These are phyloP conservation scores for Gentiana macrophylla DNA, from an alignment of 257 asterid species.

Conservation along the genomic window DNA sequence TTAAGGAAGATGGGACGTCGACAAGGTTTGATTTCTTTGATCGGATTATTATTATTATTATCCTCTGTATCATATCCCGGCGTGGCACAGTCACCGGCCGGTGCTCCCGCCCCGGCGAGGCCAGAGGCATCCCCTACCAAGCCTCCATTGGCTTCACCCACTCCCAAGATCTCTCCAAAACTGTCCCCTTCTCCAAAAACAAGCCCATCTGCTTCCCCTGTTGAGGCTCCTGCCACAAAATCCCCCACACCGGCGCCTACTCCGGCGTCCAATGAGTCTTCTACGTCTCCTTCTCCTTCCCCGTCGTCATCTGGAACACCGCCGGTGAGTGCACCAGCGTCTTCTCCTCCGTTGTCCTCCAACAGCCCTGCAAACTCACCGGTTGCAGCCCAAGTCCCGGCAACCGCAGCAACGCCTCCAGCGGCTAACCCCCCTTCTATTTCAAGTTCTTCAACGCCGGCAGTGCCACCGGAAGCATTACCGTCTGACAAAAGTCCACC, in stretches of 20 bases:
- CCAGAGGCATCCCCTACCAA: slow-evolving; percentile 33
- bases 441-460: slow-evolving; percentile 37
- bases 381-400: slow-evolving; percentile 23
- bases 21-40: slow-evolving; percentile 16
- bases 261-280: slow-evolving; percentile 21
- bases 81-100: slow-evolving; percentile 29
- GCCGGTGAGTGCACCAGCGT: slow-evolving; percentile 22
- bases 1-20: slow-evolving; percentile 19
- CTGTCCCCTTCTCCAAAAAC: slow-evolving; percentile 30
- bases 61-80: slow-evolving; percentile 22
- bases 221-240: slow-evolving; percentile 24
- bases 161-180: slow-evolving; percentile 24
- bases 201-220: slow-evolving; percentile 41
- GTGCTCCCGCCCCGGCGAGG: slow-evolving; percentile 45
- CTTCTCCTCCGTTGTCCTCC: slow-evolving; percentile 11
- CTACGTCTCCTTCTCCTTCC: slow-evolving; percentile 44
- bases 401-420: slow-evolving; percentile 15
- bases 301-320: slow-evolving; percentile 20
- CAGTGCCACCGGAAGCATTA: slow-evolving; percentile 27
- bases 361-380: slow-evolving; percentile 26
- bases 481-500: slow-evolving; percentile 33
- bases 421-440: slow-evolving; percentile 21
- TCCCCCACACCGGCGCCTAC: slow-evolving; percentile 20
- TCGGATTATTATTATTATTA: slow-evolving; percentile 26
- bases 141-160: slow-evolving; percentile 39